Percentiles rank a stretch among this genome's conserved stretches.
These are phyloP conservation scores for Coemansia sp. DNA, from an alignment of 192 early-diverging fungal species.

Conservation along the genomic window DNA sequence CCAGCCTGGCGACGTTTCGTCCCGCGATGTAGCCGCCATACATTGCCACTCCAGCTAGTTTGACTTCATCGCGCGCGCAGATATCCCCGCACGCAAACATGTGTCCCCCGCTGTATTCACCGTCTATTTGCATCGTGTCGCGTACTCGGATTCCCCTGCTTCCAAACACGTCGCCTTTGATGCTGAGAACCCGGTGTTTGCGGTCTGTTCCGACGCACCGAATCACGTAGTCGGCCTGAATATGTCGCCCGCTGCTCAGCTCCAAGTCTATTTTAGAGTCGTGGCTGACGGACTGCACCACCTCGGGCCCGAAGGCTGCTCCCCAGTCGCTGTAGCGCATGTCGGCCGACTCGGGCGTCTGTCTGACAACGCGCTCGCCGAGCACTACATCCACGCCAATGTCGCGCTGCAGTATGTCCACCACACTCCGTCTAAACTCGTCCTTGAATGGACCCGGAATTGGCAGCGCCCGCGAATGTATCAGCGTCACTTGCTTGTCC, in stretches of 20 bases:
- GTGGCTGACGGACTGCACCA: background rate
- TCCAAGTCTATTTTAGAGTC: slow-evolving; percentile 5
- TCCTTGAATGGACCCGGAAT: slow-evolving; percentile 34
- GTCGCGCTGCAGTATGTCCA: slow-evolving; percentile 12
- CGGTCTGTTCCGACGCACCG: slow-evolving; percentile 20
- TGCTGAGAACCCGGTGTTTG: slow-evolving; percentile 4
- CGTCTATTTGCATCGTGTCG: slow-evolving; percentile 68
- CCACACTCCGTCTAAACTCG: slow-evolving; percentile 14
- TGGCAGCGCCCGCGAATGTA: slow-evolving; percentile 29
- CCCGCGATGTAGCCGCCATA: slow-evolving; percentile 34
- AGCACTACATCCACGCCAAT: slow-evolving; percentile 35
- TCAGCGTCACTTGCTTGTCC: slow-evolving; percentile 33
- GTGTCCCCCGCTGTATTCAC: slow-evolving; percentile 51
- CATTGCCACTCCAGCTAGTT: slow-evolving; percentile 43
- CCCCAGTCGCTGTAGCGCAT: background rate
- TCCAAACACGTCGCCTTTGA: slow-evolving; percentile 2
- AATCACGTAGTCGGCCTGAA: slow-evolving; percentile 17
- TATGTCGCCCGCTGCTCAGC: background rate
- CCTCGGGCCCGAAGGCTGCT: background rate
- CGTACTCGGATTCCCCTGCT: slow-evolving; percentile 37
- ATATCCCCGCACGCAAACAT: slow-evolving; percentile 78
- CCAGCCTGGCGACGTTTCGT: slow-evolving; percentile 29
- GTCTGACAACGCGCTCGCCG: slow-evolving; percentile 18
- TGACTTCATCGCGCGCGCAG: slow-evolving; percentile 29
- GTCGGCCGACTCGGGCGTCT: slow-evolving; percentile 19